phyloP scores from a whole-genome alignment of 345 rosid species.

The Cardiospermum halicacabum region DNA sequence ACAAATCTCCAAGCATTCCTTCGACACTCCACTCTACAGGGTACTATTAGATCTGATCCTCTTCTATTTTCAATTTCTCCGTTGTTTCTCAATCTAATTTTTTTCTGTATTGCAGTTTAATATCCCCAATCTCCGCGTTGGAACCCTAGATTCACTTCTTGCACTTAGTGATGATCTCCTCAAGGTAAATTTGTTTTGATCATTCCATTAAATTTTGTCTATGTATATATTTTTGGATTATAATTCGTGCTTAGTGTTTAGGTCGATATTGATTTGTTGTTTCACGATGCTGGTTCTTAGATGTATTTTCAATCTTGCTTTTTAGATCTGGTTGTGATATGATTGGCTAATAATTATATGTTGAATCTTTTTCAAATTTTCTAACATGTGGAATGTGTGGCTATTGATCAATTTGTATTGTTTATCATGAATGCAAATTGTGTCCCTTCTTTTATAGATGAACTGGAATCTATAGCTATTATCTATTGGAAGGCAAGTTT shows the following conservation, averaged over 20 bases:
- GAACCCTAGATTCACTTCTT: slow-evolving; percentile 95
- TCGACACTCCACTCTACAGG: slow-evolving; percentile 95
- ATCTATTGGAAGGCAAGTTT: background rate
- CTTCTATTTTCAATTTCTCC: slow-evolving; percentile 5
- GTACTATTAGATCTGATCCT: slow-evolving; percentile 35
- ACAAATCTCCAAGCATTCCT: slow-evolving; percentile 90
- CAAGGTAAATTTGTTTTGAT: slow-evolving; percentile 43
- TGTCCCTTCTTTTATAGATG: background rate
- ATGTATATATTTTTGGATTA: background rate
- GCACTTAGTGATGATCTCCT: slow-evolving; percentile 92
- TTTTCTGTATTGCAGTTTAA: slow-evolving; percentile 55
- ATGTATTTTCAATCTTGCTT: background rate
- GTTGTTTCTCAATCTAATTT: background rate
- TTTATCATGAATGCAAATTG: background rate
- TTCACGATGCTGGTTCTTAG: background rate
- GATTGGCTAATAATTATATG: background rate
- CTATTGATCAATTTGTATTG: background rate
- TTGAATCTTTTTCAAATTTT: background rate
- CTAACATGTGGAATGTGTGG: background rate
- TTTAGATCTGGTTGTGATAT: background rate
- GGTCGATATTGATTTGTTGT: background rate
- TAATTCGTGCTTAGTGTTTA: background rate
- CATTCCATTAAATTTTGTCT: background rate
- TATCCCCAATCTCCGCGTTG: slow-evolving; percentile 95
- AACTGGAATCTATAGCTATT: background rate